Conservation (phyloP, 495 filamentous ascomycete species). For the Xylaria curta region DNA sequence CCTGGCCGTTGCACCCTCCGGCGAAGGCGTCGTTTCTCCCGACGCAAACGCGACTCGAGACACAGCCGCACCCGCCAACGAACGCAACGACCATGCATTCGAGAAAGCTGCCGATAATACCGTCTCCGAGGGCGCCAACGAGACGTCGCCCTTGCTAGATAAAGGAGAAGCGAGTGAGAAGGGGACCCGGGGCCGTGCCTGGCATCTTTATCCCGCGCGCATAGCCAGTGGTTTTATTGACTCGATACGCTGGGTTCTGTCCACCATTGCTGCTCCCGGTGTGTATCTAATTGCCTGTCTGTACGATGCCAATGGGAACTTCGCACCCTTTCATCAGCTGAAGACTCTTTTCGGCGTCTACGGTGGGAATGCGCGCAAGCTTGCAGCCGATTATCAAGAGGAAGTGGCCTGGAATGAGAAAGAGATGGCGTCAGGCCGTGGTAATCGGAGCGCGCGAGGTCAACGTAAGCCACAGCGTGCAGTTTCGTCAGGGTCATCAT, state of each 20-base stretch:
- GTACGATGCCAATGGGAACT: constrained; percentile 78
- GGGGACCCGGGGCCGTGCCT: constrained; percentile 47
- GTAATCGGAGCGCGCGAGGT: constrained; percentile 24
- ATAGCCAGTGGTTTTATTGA: constrained; percentile 63
- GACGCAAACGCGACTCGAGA: constrained; percentile 45
- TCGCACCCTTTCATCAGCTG: constrained; percentile 71
- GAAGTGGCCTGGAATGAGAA: constrained; percentile 43
- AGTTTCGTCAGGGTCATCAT: constrained; percentile 65
- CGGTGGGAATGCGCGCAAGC: constrained; percentile 44
- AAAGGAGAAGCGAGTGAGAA: constrained; percentile 42
- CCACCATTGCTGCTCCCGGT: constrained; percentile 77
- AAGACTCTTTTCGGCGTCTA: constrained; percentile 61
- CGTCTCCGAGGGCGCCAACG: constrained; percentile 52
- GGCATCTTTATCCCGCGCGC: constrained; percentile 64
- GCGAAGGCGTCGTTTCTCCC: constrained; percentile 39
- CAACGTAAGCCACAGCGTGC: constrained; percentile 40
- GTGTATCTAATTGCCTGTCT: constrained; percentile 81
- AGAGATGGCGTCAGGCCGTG: constrained; percentile 22
- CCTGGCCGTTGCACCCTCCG: constrained; percentile 53
- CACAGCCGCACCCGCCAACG: constrained; percentile 40
- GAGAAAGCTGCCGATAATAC: constrained; percentile 36
- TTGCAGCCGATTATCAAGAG: constrained; percentile 48
- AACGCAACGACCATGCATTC: constrained; percentile 38
- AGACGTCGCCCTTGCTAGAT: constrained; percentile 70
- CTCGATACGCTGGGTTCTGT: constrained; percentile 75